Percentiles rank a stretch among this genome's conserved stretches.
Conservation (phyloP, 495 filamentous ascomycete genomes). For the Antarctomyces pellizariae region DNA sequence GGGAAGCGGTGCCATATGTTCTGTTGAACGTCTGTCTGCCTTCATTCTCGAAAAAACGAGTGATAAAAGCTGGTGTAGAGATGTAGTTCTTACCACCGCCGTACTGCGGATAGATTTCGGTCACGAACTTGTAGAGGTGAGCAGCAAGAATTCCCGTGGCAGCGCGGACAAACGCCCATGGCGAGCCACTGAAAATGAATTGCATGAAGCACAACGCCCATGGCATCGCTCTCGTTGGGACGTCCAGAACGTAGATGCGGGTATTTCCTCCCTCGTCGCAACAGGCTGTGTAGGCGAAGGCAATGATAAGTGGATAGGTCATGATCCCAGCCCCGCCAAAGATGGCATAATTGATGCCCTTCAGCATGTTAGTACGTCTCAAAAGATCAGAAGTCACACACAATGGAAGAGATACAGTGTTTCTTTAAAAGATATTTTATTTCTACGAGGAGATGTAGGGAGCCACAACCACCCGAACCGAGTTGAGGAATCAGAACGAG, state of each 20-base stretch:
- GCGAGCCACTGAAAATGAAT: slow-evolving; percentile 31
- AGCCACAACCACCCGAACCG: slow-evolving; percentile 55
- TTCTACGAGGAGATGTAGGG: slow-evolving; percentile 91
- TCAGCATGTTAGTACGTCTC: slow-evolving; percentile 3
- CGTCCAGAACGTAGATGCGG: slow-evolving; percentile 50
- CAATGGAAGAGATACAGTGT: no score
- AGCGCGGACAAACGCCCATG: slow-evolving; percentile 25
- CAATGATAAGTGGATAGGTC: slow-evolving; percentile 45
- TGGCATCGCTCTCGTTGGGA: slow-evolving; percentile 52
- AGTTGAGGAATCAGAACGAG: slow-evolving; percentile 35
- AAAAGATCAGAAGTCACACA: no score
- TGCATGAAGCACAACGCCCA: slow-evolving; percentile 50
- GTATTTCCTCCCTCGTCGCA: slow-evolving; percentile 57
- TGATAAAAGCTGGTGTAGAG: slow-evolving; percentile 41
- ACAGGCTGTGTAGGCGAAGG: slow-evolving; percentile 54
- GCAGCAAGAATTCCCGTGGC: slow-evolving; percentile 53
- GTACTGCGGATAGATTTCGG: slow-evolving; percentile 59
- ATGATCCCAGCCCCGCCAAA: slow-evolving; percentile 28
- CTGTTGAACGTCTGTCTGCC: slow-evolving; percentile 15
- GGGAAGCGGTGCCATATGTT: slow-evolving; percentile 34
- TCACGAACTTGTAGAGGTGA: slow-evolving; percentile 70
- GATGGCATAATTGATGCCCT: slow-evolving; percentile 24
- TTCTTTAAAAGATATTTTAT: slow-evolving; percentile 6
- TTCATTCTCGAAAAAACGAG: slow-evolving; percentile 30
- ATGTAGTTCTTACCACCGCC: slow-evolving; percentile 54